Evolutionary conservation across 768 basidiomycete species (phyloP), one percentile per base, ranked within the genome.

Genomic region (Erythrobasidium yunnanense): DNA sequence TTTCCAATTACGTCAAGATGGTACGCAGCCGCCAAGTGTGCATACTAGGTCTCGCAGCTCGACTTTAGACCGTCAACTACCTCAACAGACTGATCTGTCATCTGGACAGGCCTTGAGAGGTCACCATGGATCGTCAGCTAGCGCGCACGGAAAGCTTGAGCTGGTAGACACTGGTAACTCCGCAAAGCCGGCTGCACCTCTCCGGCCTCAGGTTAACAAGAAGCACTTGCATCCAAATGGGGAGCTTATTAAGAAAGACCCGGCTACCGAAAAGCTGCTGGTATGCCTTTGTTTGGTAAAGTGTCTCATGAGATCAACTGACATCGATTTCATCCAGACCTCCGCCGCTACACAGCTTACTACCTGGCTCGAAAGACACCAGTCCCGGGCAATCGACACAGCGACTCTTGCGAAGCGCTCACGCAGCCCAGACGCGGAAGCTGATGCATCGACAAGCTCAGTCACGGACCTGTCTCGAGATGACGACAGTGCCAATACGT

Each of bases 191-290:
- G 46, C 42, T 17, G 22, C 32, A 58, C 56, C 33, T 35, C 35
- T 58, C 27, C 35, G 56, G 22, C 56, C 56, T 15, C 34, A 58
- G 25, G n/a, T 46, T 15, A 58, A 58, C 17, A 35, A 38, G 20
- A 58, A 58, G n/a, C 25, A 33, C 4, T 42, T 35, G 38, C 38
- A 42, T n/a, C 56, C 56, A 47, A 38, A 38, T 29, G 60, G 60
- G 5, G 60, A 63, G 30, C 60, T 63, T 27, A 27, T 46, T 4
- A 63, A 49, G 30, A 25, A 49, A 38, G 60, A 63, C 52, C 45
- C 60, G 5, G 33, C 46, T 3, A 63, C 60, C 4, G 60, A 63
- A 13, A 51, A 49, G n/a, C 42, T 63, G 3, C 47, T 63, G n/a
- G 60, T 63, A 33, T n/a, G n/a, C n/a, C n/a, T n/a, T n/a, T 29